A percentile compares a stretch with the other conserved stretches of the same genome.
Evolutionary conservation across 192 early-diverging fungal species (phyloP).

Genomic region (Coemansia sp.): DNA sequence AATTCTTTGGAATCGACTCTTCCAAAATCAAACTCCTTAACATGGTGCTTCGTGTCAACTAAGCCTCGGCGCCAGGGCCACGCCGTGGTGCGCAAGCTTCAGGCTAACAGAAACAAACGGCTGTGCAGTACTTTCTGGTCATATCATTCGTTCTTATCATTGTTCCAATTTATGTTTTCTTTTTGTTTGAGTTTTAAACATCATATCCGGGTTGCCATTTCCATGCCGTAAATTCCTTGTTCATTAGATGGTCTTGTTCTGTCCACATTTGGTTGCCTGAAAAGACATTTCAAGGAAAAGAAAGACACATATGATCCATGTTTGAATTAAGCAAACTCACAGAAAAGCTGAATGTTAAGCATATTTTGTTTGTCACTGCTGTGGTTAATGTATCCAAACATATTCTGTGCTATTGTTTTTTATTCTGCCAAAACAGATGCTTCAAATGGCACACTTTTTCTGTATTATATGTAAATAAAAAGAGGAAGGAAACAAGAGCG

Average conservation of each 20-base stretch:
- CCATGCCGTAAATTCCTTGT: not conserved
- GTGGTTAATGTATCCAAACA: not conserved
- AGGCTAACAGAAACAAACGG: not conserved
- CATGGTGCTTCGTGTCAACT: conserved; percentile 52
- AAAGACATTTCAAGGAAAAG: no score
- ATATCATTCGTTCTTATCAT: not conserved
- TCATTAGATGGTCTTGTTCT: no score
- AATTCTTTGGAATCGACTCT: conserved; percentile 44
- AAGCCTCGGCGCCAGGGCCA: conserved; percentile 8
- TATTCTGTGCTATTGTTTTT: not conserved
- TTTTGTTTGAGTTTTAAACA: not conserved
- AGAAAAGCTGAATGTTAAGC: not conserved
- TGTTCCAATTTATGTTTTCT: not conserved
- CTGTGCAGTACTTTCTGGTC: not conserved
- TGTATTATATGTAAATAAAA: no score
- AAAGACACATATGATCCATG: not conserved
- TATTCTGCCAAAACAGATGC: no score
- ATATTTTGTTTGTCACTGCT: not conserved
- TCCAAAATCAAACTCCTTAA: conserved; percentile 49
- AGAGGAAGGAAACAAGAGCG: no score
- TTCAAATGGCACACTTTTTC: no score
- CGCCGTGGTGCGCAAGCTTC: not conserved
- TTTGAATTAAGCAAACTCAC: not conserved
- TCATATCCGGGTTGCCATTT: not conserved
- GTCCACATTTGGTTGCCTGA: no score